Conservation (phyloP, 2,329 filamentous ascomycete genomes). For the Fusarium camptoceras region DNA sequence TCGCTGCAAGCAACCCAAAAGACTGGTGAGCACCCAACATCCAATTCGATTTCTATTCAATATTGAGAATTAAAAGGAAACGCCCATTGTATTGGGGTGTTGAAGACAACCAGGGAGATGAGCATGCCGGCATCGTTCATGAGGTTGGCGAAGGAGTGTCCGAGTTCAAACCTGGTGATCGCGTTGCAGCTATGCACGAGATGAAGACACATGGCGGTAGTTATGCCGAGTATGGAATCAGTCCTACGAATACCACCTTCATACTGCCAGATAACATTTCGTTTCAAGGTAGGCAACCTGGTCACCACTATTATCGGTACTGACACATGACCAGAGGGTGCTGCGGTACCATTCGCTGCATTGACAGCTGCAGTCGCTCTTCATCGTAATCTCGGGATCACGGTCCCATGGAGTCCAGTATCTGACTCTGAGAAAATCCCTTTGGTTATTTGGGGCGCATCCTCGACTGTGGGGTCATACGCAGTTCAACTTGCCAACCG, state of each 20-base stretch:
- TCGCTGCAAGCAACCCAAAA: constrained; percentile 27
- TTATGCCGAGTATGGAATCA: constrained; percentile 32
- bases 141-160: constrained; percentile 18
- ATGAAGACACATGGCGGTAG: constrained; percentile 22
- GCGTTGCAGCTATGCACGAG: constrained; percentile 34
- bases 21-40: constrained; percentile 5
- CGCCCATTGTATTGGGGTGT: constrained; percentile 29
- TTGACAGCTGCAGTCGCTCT: constrained; percentile 28
- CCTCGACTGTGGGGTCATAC: constrained; percentile 30
- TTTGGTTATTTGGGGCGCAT: constrained; percentile 30
- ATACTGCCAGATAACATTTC: constrained; percentile 10
- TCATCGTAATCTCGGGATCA: constrained; percentile 3
- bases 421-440: background rate
- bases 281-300: constrained; percentile 4
- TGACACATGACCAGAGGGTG: constrained; percentile 11
- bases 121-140: constrained; percentile 15
- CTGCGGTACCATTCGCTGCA: constrained; percentile 13
- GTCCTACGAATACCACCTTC: constrained; percentile 25
- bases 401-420: constrained; percentile 5
- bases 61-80: background rate
- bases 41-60: rapidly evolving
- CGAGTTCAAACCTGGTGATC: constrained; percentile 29
- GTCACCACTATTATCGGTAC: background rate
- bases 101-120: constrained; percentile 25
- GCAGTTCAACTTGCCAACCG: constrained; percentile 20